These are phyloP conservation scores for Cercospora zeina DNA, from an alignment of 2,329 filamentous ascomycete genomes.

Conservation along the genomic window DNA sequence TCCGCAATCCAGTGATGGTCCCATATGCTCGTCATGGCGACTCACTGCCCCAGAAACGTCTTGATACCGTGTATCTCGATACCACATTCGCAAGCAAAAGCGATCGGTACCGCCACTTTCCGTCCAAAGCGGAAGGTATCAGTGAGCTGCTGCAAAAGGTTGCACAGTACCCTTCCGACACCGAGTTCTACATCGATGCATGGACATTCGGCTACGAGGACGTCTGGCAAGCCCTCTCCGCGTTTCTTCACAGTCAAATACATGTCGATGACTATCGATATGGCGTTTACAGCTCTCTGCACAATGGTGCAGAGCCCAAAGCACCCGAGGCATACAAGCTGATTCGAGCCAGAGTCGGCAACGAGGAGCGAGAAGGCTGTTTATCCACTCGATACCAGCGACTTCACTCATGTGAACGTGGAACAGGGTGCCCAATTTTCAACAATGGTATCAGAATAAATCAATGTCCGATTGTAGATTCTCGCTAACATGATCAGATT, in stretches of 20 bases:
- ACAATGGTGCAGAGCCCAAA: constrained; percentile 44
- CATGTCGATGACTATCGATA: constrained; percentile 83
- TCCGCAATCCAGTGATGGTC: constrained; percentile 69
- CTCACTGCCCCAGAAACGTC: constrained; percentile 59
- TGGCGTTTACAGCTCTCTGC: constrained; percentile 65
- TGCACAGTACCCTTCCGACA: constrained; percentile 66
- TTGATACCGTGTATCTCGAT: constrained; percentile 86
- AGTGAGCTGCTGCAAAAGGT: constrained; percentile 71
- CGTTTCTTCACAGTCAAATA: constrained; percentile 67
- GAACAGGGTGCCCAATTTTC: constrained; percentile 60
- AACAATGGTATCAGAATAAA: constrained; percentile 31
- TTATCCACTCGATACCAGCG: constrained; percentile 63
- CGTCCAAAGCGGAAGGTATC: constrained; percentile 72
- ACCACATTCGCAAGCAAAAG: constrained; percentile 69
- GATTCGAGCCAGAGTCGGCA: constrained; percentile 73
- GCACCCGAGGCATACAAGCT: constrained; percentile 65
- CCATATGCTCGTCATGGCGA: constrained; percentile 57
- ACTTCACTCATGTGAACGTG: constrained; percentile 84
- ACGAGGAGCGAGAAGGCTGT: constrained; percentile 67
- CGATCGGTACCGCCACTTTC: constrained; percentile 54
- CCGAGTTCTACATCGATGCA: constrained; percentile 78
- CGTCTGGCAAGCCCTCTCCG: constrained; percentile 80
- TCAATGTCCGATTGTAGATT: neutral
- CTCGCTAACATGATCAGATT: constrained; percentile 43
- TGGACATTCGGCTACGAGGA: constrained; percentile 96